These are phyloP conservation scores for Gracilaria vermiculophylla DNA, from an alignment of 23 red algal species.

Conservation along the genomic window DNA sequence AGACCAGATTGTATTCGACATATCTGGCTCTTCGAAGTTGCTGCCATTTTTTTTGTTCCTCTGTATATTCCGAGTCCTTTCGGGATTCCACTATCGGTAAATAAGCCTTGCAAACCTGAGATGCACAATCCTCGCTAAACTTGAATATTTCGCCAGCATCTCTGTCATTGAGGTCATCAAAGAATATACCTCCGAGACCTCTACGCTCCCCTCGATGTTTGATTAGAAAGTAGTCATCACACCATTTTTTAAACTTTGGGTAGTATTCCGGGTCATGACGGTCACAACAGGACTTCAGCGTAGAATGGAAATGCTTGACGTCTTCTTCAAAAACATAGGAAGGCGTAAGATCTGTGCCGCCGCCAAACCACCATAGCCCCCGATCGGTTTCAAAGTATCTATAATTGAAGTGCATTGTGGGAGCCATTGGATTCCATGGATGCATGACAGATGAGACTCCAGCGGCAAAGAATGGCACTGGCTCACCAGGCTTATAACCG, in stretches of 20 bases:
- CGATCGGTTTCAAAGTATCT: conserved; percentile 99
- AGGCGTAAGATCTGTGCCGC: conserved; percentile 97
- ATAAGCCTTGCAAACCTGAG: conserved; percentile 82
- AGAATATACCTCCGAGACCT: conserved; percentile 97
- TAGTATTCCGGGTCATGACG: conserved; percentile 85
- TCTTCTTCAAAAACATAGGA: conserved; percentile 94
- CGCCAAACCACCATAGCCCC: conserved; percentile 98
- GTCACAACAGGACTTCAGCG: conserved; percentile 86
- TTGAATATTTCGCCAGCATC: conserved; percentile 68
- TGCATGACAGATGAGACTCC: conserved; percentile 99
- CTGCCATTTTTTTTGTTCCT: conserved; percentile 90
- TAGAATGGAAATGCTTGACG: conserved; percentile 84
- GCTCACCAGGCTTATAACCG: conserved; percentile 83
- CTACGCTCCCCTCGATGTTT: conserved; percentile 90
- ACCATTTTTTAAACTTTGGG: conserved; percentile 97
- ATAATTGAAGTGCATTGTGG: conserved; percentile 99
- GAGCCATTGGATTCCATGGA: conserved; percentile 95
- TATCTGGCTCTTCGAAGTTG: conserved; percentile 94
- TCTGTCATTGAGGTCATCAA: conserved; percentile 95
- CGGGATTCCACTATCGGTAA: conserved; percentile 81
- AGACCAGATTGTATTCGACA: conserved; percentile 97
- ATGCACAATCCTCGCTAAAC: conserved; percentile 75
- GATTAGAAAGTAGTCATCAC: conserved; percentile 97
- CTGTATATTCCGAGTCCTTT: conserved; percentile 82
- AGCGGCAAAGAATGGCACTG: conserved; percentile 95